Evolutionary conservation across 2,329 filamentous ascomycete species (phyloP).

Genomic region (Zymoseptoria ardabiliae): DNA sequence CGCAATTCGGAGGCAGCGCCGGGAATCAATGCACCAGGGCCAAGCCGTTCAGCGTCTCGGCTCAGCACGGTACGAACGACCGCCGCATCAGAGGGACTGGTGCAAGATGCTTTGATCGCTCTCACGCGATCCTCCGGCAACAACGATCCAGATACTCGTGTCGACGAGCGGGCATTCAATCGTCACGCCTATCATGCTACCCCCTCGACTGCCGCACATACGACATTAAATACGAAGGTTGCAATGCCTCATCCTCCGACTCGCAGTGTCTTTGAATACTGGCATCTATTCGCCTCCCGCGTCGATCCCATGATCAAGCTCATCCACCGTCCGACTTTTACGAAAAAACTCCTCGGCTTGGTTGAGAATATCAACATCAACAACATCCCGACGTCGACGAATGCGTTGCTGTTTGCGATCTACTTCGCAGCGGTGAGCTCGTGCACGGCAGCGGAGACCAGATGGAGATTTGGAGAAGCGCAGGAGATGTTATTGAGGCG

Average conservation of each 20-base stretch:
- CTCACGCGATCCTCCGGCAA: slow-evolving; percentile 17
- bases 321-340: slow-evolving; percentile 22
- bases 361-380: slow-evolving; percentile 10
- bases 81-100: slow-evolving; percentile 17
- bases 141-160: slow-evolving; percentile 6
- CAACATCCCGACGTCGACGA: slow-evolving; percentile 8
- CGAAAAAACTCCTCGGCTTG: slow-evolving; percentile 11
- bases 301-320: slow-evolving; percentile 25
- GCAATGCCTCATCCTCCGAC: slow-evolving; percentile 12
- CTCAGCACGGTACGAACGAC: neutral
- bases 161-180: slow-evolving; percentile 9
- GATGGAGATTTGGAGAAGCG: slow-evolving; percentile 18
- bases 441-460: slow-evolving; percentile 19
- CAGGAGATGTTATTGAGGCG: slow-evolving; percentile 13
- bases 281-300: slow-evolving; percentile 21
- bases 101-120: slow-evolving; percentile 24
- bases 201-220: neutral
- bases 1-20: neutral
- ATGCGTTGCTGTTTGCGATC: slow-evolving; percentile 20
- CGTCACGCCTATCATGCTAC: slow-evolving; percentile 1
- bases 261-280: slow-evolving; percentile 20
- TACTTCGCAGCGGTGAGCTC: slow-evolving; percentile 23
- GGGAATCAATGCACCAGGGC: neutral
- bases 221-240: neutral
- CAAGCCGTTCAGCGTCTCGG: neutral